Evolutionary conservation across 2,329 filamentous ascomycete species (phyloP).

Genomic region (Neofusicoccum cordaticola): DNA sequence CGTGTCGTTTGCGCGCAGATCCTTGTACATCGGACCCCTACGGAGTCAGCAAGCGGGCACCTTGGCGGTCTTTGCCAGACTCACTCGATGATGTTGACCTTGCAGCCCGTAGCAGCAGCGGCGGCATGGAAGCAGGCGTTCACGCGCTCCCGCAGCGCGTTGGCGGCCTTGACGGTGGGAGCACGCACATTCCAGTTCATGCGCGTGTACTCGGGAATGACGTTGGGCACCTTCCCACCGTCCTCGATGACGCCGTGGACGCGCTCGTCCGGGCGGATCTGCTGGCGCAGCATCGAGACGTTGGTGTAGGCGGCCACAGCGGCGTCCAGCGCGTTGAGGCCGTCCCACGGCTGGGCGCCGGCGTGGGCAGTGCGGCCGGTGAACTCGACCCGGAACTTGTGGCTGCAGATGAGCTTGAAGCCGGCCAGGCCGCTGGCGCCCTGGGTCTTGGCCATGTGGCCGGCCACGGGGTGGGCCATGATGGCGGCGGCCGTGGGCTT

Average conservation of each 20-base stretch:
- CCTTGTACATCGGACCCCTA: conserved; percentile 42
- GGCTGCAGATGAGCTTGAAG: conserved; percentile 18
- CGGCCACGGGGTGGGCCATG: conserved; percentile 29
- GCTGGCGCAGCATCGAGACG: conserved; percentile 32
- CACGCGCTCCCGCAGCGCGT: conserved; percentile 32
- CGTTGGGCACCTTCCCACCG: conserved; percentile 39
- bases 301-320: conserved; percentile 35
- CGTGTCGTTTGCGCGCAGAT: conserved; percentile 46
- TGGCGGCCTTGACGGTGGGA: conserved; percentile 30
- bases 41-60: too few species aligned
- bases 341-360: conserved; percentile 39
- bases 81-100: conserved; percentile 36
- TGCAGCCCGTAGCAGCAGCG: conserved; percentile 23
- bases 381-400: conserved; percentile 22
- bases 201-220: conserved; percentile 41
- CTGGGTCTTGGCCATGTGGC: conserved; percentile 21
- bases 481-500: conserved; percentile 24
- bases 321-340: conserved; percentile 42
- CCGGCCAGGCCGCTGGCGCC: conserved; percentile 24
- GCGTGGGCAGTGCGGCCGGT: conserved; percentile 36
- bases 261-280: conserved; percentile 37
- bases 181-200: conserved; percentile 43
- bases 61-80: neutral
- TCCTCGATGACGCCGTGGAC: conserved; percentile 39
- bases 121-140: conserved; percentile 32